These are phyloP conservation scores for Globisporangium nagaii DNA, from an alignment of 352 stramenopile genomes.

Conservation along the genomic window DNA sequence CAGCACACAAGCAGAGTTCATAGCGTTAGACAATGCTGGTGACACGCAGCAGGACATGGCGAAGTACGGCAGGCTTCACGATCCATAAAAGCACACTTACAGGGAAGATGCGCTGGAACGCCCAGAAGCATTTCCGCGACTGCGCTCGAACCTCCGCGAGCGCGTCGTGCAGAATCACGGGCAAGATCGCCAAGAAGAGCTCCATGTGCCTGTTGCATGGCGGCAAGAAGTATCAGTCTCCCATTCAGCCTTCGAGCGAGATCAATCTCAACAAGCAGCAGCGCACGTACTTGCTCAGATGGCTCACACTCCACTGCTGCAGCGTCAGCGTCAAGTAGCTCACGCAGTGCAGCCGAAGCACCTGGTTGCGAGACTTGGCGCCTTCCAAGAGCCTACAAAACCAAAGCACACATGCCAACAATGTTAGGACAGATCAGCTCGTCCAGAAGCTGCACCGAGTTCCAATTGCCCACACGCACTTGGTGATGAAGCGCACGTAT, in stretches of 20 bases:
- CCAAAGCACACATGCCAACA: not conserved
- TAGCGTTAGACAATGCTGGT: not conserved
- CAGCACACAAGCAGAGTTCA: not conserved
- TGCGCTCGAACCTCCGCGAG: slow-evolving; percentile 69
- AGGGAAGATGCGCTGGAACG: slow-evolving; percentile 59
- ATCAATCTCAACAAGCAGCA: not conserved
- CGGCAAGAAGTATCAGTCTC: not conserved
- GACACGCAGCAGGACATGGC: no score
- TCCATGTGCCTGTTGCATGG: slow-evolving; percentile 44
- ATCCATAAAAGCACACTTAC: no score
- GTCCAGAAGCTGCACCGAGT: not conserved
- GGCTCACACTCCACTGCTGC: slow-evolving; percentile 50
- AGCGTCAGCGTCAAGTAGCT: slow-evolving; percentile 74
- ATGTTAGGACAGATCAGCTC: not conserved
- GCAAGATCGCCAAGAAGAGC: slow-evolving; percentile 53
- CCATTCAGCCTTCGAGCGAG: not conserved
- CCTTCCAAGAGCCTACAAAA: slow-evolving; percentile 63
- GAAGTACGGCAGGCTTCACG: no score
- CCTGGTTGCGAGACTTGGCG: slow-evolving; percentile 66
- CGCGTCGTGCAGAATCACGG: slow-evolving; percentile 57
- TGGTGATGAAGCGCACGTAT: slow-evolving; percentile 64
- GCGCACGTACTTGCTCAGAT: slow-evolving; percentile 64
- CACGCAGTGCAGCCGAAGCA: slow-evolving; percentile 65
- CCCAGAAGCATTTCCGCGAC: slow-evolving; percentile 77
- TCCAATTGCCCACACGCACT: no score